These are phyloP conservation scores for Saccharomyces kudriavzevii DNA, from an alignment of 805 yeast genomes.

Conservation along the genomic window DNA sequence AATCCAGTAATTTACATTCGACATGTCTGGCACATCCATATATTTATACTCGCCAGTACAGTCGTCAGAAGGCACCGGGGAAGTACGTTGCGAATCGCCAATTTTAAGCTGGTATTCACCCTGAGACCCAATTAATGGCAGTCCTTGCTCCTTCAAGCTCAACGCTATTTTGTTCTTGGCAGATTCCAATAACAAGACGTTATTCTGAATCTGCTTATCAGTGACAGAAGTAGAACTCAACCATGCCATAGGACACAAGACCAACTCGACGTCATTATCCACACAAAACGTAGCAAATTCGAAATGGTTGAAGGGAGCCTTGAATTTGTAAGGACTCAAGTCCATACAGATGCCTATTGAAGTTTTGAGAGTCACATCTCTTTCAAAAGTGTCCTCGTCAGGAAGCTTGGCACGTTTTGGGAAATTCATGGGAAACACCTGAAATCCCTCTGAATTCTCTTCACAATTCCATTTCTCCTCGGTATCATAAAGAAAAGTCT, in stretches of 20 bases:
- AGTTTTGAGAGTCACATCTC: slow-evolving; percentile 32
- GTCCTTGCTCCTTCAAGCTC: slow-evolving; percentile 6
- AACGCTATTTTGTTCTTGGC: background rate
- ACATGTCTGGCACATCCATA: slow-evolving; percentile 35
- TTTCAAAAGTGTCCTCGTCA: slow-evolving; percentile 6
- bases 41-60: slow-evolving; percentile 14
- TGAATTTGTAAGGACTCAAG: slow-evolving; percentile 75
- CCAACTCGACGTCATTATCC: slow-evolving; percentile 41
- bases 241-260: slow-evolving; percentile 87
- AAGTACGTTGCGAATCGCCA: slow-evolving; percentile 2
- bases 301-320: slow-evolving; percentile 65
- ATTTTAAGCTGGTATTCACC: slow-evolving; percentile 18
- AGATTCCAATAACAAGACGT: background rate
- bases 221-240: slow-evolving; percentile 42
- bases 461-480: slow-evolving; percentile 75
- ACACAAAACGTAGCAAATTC: slow-evolving; percentile 59
- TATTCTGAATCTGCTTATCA: background rate
- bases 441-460: slow-evolving; percentile 59
- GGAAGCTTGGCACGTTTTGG: slow-evolving; percentile 6
- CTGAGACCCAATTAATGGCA: slow-evolving; percentile 24
- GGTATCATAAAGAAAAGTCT: slow-evolving; percentile 66
- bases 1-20: slow-evolving; percentile 67
- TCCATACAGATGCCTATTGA: slow-evolving; percentile 92
- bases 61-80: background rate
- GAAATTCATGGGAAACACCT: slow-evolving; percentile 38